These are phyloP conservation scores for Podila epicladia DNA, from an alignment of 192 early-diverging fungal genomes.

Conservation along the genomic window DNA sequence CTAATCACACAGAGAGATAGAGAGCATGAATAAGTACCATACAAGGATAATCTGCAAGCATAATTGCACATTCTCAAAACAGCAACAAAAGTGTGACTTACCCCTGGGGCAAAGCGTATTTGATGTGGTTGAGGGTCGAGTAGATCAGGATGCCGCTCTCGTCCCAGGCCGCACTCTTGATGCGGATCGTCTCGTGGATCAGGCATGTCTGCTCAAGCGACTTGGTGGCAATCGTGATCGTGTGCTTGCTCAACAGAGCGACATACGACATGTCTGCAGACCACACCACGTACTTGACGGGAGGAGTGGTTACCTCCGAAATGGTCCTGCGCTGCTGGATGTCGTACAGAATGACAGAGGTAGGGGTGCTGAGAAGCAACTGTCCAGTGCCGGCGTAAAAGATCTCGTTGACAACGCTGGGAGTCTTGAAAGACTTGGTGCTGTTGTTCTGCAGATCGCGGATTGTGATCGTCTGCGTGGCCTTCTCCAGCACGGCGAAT, in stretches of 20 bases:
- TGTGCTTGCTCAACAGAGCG: constrained; percentile 96
- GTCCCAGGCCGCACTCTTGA: constrained; percentile 98
- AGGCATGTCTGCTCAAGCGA: constrained; percentile 88
- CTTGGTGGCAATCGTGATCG: constrained; percentile 91
- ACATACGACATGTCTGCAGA: constrained; percentile 88
- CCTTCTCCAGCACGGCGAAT: constrained; percentile 94
- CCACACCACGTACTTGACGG: constrained; percentile 96
- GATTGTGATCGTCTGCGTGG: constrained; percentile 79
- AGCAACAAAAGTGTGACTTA: constrained; percentile 44
- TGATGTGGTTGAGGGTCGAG: constrained; percentile 98
- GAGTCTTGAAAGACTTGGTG: constrained; percentile 89
- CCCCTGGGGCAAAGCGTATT: constrained; percentile 95
- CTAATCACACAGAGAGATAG: constrained; percentile 41
- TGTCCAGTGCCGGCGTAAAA: constrained; percentile 90
- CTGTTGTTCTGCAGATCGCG: constrained; percentile 87
- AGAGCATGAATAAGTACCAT: background rate
- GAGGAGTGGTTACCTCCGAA: constrained; percentile 81
- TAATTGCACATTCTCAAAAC: background rate
- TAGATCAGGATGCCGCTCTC: constrained; percentile 92
- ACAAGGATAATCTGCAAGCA: background rate
- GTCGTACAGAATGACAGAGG: constrained; percentile 92
- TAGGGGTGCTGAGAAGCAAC: constrained; percentile 83
- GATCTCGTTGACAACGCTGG: constrained; percentile 77
- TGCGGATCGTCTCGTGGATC: constrained; percentile 97
- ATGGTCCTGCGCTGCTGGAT: constrained; percentile 82